phyloP scores from a whole-genome alignment of 2,329 filamentous ascomycete genomes.

The Pyricularia sp. region DNA sequence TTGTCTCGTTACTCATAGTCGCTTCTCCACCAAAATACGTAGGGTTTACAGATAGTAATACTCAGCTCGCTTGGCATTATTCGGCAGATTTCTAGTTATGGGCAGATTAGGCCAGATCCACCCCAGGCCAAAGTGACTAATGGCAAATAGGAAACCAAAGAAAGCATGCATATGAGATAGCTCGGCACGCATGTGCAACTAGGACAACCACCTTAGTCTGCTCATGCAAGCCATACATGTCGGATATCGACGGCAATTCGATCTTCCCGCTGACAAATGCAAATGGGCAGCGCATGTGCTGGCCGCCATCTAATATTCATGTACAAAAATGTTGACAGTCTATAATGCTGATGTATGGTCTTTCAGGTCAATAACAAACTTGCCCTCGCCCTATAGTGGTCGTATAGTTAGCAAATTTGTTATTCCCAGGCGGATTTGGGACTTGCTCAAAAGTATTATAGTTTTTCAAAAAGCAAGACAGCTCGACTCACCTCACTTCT shows the following conservation, averaged over 20 bases:
- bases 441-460: background rate
- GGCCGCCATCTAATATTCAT: background rate
- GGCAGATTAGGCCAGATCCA: background rate
- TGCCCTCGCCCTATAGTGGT: slow-evolving; percentile 9
- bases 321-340: background rate
- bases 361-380: slow-evolving; percentile 13
- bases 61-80: background rate
- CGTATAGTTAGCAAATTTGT: background rate
- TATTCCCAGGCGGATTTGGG: no score
- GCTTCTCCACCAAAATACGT: background rate
- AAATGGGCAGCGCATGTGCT: background rate
- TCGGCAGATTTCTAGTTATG: background rate
- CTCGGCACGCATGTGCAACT: no score
- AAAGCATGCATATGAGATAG: background rate
- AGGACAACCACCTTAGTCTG: background rate
- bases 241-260: background rate
- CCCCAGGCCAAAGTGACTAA: background rate
- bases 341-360: background rate
- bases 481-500: slow-evolving; percentile 6
- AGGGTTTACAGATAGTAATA: background rate
- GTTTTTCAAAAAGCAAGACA: background rate
- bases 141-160: background rate
- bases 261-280: background rate
- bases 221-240: background rate
- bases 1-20: background rate